Evolutionary conservation across 495 filamentous ascomycete genomes (phyloP).

Genomic region (Neohortaea acidophila): DNA sequence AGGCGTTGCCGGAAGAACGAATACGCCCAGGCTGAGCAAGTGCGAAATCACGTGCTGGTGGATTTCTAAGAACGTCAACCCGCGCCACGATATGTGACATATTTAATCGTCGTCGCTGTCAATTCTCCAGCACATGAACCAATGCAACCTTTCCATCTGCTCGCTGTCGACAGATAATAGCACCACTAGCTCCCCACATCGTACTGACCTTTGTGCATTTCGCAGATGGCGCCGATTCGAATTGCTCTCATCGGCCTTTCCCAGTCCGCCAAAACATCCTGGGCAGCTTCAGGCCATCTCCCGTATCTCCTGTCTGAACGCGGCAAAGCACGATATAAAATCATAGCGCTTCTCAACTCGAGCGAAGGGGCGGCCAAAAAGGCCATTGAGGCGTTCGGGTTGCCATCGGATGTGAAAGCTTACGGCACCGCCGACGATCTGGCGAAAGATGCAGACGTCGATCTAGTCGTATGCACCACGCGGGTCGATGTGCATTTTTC

Average conservation of each 20-base stretch:
- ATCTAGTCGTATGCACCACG: conserved; percentile 42
- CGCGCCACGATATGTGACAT: too few relatives aligned
- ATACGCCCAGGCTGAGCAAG: too few relatives aligned
- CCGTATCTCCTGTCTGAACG: conserved; percentile 34
- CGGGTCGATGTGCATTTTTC: conserved; percentile 40
- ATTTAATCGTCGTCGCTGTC: too few relatives aligned
- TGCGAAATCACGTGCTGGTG: too few relatives aligned
- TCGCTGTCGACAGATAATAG: too few relatives aligned
- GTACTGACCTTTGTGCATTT: not conserved
- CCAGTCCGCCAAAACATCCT: conserved; percentile 30
- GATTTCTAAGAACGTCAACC: too few relatives aligned
- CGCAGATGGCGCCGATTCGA: conserved; percentile 36
- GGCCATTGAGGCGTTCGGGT: conserved; percentile 33
- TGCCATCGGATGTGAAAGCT: conserved; percentile 30
- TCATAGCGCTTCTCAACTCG: conserved; percentile 47
- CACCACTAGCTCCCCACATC: too few relatives aligned
- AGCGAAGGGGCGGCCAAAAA: conserved; percentile 32
- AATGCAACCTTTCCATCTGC: too few relatives aligned
- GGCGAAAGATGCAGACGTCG: conserved; percentile 39
- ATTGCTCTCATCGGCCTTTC: conserved; percentile 46
- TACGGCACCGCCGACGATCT: conserved; percentile 39
- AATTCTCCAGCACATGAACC: too few relatives aligned
- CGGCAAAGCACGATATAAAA: conserved; percentile 31
- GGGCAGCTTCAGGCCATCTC: conserved; percentile 42
- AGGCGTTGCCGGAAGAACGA: too few relatives aligned